Percentiles rank a stretch among this genome's conserved stretches.
phyloP scores from a whole-genome alignment of 257 asterid genomes.

The Salvia splendens region DNA sequence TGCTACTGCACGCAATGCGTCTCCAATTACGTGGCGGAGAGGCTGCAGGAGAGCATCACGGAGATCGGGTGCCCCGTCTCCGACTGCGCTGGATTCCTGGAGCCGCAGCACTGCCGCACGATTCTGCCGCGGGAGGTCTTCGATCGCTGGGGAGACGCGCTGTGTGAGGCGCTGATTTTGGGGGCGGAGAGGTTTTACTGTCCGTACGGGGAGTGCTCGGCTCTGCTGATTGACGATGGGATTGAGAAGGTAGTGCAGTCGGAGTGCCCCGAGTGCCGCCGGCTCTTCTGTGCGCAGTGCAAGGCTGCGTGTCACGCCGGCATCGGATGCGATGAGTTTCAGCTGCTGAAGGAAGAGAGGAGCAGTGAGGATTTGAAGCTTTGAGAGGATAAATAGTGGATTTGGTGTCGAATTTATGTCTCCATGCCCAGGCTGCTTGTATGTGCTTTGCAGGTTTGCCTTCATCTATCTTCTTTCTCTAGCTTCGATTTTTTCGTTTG shows the following conservation, averaged over 20 bases:
- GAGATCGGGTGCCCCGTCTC: slow-evolving; percentile 50
- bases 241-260: slow-evolving; percentile 26
- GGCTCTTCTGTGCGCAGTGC: slow-evolving; percentile 62
- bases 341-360: slow-evolving; percentile 49
- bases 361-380: slow-evolving; percentile 50
- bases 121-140: slow-evolving; percentile 63
- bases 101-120: slow-evolving; percentile 56
- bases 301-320: slow-evolving; percentile 62
- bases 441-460: slow-evolving; percentile 66
- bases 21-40: slow-evolving; percentile 50
- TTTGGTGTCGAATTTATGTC: slow-evolving; percentile 61
- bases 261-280: slow-evolving; percentile 60
- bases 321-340: slow-evolving; percentile 47
- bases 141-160: slow-evolving; percentile 73
- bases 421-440: slow-evolving; percentile 63
- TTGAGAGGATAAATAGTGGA: slow-evolving; percentile 44
- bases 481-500: no score
- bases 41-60: slow-evolving; percentile 47
- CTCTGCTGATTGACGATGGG: slow-evolving; percentile 47
- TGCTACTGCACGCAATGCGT: slow-evolving; percentile 53
- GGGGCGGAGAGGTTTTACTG: slow-evolving; percentile 57
- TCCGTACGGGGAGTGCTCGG: slow-evolving; percentile 69
- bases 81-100: slow-evolving; percentile 54
- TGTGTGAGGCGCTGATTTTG: slow-evolving; percentile 60
- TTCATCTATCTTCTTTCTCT: neutral